Evolutionary conservation across 2,329 filamentous ascomycete genomes (phyloP).

Genomic region (Cercospora canescens): DNA sequence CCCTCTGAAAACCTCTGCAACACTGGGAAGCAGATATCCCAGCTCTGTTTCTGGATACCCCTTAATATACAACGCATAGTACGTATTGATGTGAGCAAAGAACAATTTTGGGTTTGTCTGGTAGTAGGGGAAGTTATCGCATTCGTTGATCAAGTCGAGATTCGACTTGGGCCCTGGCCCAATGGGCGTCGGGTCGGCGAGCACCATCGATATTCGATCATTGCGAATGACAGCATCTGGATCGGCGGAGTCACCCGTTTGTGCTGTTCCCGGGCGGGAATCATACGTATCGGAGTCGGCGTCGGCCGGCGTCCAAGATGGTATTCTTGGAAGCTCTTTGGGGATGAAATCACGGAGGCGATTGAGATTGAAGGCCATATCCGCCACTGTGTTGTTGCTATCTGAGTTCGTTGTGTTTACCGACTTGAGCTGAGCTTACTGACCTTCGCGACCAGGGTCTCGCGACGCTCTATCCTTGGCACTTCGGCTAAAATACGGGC

Average conservation of each 20-base stretch:
- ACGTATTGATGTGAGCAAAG: constrained; percentile 46
- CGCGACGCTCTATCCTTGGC: not conserved
- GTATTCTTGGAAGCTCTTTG: constrained; percentile 32
- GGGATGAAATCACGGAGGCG: constrained; percentile 34
- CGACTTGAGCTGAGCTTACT: not conserved
- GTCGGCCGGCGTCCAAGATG: constrained; percentile 28
- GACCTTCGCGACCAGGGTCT: constrained; percentile 4
- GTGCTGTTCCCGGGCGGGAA: constrained; percentile 17
- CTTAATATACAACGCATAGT: constrained; percentile 67
- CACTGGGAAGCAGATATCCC: constrained; percentile 61
- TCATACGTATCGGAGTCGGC: constrained; percentile 22
- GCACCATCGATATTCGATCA: constrained; percentile 20
- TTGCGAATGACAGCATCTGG: constrained; percentile 22
- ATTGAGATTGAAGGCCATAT: constrained; percentile 34
- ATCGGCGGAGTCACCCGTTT: constrained; percentile 21
- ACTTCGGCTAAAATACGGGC: not conserved
- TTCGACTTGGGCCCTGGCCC: constrained; percentile 43
- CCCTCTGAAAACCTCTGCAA: constrained; percentile 58
- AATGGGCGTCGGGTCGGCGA: constrained; percentile 34
- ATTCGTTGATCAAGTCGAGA: constrained; percentile 57
- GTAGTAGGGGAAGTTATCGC: constrained; percentile 73
- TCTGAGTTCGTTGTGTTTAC: not conserved
- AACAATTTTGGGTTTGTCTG: constrained; percentile 60
- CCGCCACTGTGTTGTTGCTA: not conserved
- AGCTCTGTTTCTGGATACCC: constrained; percentile 61